These are phyloP conservation scores for Amylocystis lapponica DNA, from an alignment of 768 basidiomycete genomes.

Conservation along the genomic window DNA sequence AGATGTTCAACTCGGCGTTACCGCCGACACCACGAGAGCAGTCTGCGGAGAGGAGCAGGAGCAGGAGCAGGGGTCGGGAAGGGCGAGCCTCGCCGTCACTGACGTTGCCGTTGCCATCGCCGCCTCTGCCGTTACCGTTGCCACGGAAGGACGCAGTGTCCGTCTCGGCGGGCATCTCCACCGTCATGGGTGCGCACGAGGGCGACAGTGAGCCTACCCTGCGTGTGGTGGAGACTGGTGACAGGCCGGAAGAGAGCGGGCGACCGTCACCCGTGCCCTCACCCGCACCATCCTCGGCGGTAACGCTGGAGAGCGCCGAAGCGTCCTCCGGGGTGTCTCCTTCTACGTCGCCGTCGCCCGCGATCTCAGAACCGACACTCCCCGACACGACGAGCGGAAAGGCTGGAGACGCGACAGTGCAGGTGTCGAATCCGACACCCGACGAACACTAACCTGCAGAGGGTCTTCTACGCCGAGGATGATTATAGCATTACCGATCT, in stretches of 20 bases:
- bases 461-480: not conserved
- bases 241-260: no score
- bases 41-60: not conserved
- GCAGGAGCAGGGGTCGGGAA: not conserved
- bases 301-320: constrained; percentile 7
- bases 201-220: constrained; percentile 3
- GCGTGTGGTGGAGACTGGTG: not conserved
- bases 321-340: constrained; percentile 11
- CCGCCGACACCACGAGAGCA: not conserved
- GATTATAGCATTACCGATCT: not conserved
- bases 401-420: not conserved
- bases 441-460: not conserved
- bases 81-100: not conserved
- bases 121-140: not conserved
- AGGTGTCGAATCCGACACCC: not conserved
- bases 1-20: constrained; percentile 4
- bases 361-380: no score
- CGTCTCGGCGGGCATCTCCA: constrained; percentile 1
- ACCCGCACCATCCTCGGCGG: constrained; percentile 7
- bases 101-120: not conserved
- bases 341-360: constrained; percentile 10
- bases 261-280: constrained; percentile 4
- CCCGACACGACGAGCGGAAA: no score
- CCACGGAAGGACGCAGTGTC: constrained; percentile 1
- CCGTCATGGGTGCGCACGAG: constrained; percentile 1